Evolutionary conservation across 75 land plant species (phyloP).

Genomic region (Picea sitchensis): DNA sequence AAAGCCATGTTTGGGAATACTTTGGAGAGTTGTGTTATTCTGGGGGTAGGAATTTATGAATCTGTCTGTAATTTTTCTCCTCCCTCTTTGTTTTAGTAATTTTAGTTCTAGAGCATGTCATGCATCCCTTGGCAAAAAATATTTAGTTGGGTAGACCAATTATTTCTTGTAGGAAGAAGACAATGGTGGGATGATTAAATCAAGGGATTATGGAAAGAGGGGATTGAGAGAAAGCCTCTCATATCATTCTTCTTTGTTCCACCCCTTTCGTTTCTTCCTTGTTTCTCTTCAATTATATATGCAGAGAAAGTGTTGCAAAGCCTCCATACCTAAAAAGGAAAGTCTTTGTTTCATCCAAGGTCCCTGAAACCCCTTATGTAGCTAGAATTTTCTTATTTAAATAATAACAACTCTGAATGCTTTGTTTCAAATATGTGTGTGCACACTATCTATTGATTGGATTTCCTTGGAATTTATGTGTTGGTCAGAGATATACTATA

Average conservation of each 20-base stretch:
- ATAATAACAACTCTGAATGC: too few relatives aligned
- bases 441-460: too few relatives aligned
- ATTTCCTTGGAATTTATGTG: too few relatives aligned
- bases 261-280: neutral
- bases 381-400: too few relatives aligned
- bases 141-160: neutral
- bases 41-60: too few relatives aligned
- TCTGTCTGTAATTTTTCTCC: neutral
- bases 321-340: neutral
- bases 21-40: conserved; percentile 25
- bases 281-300: neutral
- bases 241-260: neutral
- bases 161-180: neutral
- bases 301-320: neutral
- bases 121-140: neutral
- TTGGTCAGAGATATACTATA: too few relatives aligned
- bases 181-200: too few relatives aligned
- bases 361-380: too few relatives aligned
- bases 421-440: too few relatives aligned
- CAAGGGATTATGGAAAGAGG: neutral
- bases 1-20: conserved; percentile 62
- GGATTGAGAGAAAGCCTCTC: conserved; percentile 9
- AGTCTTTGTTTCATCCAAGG: too few relatives aligned
- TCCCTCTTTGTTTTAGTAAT: too few relatives aligned
- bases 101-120: neutral